Evolutionary conservation across 1,284 basidiomycete species (phyloP).

Genomic region (Marasmius oreades): DNA sequence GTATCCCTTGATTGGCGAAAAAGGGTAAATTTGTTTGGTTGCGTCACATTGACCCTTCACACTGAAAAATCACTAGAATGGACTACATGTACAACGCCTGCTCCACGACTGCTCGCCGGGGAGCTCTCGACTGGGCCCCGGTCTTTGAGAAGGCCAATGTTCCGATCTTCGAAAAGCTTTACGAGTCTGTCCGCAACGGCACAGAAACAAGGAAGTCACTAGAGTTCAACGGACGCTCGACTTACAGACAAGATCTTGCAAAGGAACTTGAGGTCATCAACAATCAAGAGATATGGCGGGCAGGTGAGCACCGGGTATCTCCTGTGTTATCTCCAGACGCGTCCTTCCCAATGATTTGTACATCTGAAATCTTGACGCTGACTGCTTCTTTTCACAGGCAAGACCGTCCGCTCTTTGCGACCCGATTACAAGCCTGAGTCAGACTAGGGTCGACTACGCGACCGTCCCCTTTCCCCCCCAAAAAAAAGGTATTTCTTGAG

Average conservation of each 20-base stretch:
- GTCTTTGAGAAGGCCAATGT: slow-evolving; percentile 92
- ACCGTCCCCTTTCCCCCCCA: not conserved
- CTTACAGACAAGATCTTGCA: slow-evolving; percentile 93
- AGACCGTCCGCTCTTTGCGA: slow-evolving; percentile 73
- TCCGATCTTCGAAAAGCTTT: slow-evolving; percentile 93
- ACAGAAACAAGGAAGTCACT: slow-evolving; percentile 96
- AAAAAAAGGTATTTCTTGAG: not conserved
- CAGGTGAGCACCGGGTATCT: slow-evolving; percentile 53
- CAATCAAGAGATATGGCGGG: slow-evolving; percentile 97
- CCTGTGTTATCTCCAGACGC: not conserved
- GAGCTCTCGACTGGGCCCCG: slow-evolving; percentile 99
- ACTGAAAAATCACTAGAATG: slow-evolving; percentile 61
- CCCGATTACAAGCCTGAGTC: slow-evolving; percentile 71
- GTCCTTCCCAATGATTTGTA: not conserved
- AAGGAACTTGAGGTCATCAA: slow-evolving; percentile 96
- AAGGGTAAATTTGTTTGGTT: slow-evolving; percentile 57
- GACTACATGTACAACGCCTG: slow-evolving; percentile 99
- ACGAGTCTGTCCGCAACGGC: slow-evolving; percentile 92
- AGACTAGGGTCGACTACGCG: slow-evolving; percentile 4
- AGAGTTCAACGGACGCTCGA: slow-evolving; percentile 91
- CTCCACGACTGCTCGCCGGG: slow-evolving; percentile 98
- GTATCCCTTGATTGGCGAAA: slow-evolving; percentile 94
- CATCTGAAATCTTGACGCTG: slow-evolving; percentile 3
- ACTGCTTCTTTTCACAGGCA: slow-evolving; percentile 40
- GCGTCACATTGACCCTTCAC: not conserved